phyloP scores from a whole-genome alignment of 345 rosid species.

The Rhodomyrtus tomentosa region DNA sequence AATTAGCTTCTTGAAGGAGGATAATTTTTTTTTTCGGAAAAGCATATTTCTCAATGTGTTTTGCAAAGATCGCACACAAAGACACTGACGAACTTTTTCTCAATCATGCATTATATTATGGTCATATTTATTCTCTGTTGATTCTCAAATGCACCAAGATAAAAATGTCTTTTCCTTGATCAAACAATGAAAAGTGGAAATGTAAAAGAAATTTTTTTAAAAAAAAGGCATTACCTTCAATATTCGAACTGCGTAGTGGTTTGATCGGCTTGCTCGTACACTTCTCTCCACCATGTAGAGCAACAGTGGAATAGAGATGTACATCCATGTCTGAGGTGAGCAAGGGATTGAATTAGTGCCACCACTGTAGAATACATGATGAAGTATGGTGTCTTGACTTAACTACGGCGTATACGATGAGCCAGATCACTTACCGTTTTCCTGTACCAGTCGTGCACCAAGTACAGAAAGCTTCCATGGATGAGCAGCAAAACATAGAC shows the following conservation, averaged over 20 bases:
- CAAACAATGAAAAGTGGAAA: not conserved
- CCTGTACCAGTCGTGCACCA: slow-evolving; percentile 52
- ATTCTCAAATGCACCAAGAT: not conserved
- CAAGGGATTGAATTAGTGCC: not conserved
- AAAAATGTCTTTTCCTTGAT: not conserved
- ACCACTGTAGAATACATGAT: not conserved
- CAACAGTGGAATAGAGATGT: slow-evolving; percentile 60
- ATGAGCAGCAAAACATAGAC: slow-evolving; percentile 71
- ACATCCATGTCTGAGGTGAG: slow-evolving; percentile 88
- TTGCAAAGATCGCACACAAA: not conserved
- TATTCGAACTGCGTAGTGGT: slow-evolving; percentile 57
- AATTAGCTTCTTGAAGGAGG: not conserved
- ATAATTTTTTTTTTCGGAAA: not conserved
- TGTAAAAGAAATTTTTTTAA: not conserved
- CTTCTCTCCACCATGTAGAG: slow-evolving; percentile 72
- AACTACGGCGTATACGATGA: not conserved
- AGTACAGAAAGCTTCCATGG: slow-evolving; percentile 70
- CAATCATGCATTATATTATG: not conserved
- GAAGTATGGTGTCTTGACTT: not conserved
- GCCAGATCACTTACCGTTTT: slow-evolving; percentile 50
- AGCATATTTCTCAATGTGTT: not conserved
- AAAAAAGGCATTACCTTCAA: slow-evolving; percentile 36
- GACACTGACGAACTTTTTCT: not conserved
- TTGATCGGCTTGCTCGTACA: slow-evolving; percentile 67
- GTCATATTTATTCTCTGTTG: not conserved